Evolutionary conservation across 352 stramenopile genomes (phyloP), one percentile per base, ranked within the genome.

Genomic region (Phytophthora melonis): DNA sequence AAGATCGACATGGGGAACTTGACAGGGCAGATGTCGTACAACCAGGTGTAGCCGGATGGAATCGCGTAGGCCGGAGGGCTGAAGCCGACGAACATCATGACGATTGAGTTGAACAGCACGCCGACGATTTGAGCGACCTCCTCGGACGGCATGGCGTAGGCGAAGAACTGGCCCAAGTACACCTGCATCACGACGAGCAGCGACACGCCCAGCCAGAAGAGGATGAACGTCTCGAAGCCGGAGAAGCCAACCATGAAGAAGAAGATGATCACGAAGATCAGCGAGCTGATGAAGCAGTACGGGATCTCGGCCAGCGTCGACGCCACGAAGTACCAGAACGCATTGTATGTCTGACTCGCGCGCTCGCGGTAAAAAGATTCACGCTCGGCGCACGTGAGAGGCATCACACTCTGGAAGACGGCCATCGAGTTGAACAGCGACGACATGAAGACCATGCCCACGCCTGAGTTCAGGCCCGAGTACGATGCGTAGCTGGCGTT

Each of bases 311-410:
- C 52, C 14, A 83, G 36, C 18, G 64, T 73, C 27, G 58, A 59
- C 3, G 87, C 80, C 9, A 95, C 21, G 34, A 78, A 80, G 65
- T 97, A 91, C 55, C 86, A 82, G 27, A 78, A 68, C 23, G 84
- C 66, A 50, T 86, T 79, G 68, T 98, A 98, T 66, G 95, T 97
- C 58, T 89, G 68, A 8, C 88, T 81, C 27, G 86, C 82, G 18
- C 93, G 89, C 68, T 98, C 92, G 7, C 91, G 77, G 83, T 98
- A 98, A 68, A 70, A 70, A 47, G 64, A 81, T 25, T 59, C 52
- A 25, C 63, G 80, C 66, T 97, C 89, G 11, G 81, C 81, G 64
- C 84, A 80, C 50, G 94, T 83, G 1, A 96, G 57, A 9, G 88
- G 80, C 6, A 97, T 49, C 11, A 91, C 82, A 8, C 76, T 89